These are phyloP conservation scores for Mycosarcoma mackinlayi DNA, from an alignment of 1,284 basidiomycete genomes.

Conservation along the genomic window DNA sequence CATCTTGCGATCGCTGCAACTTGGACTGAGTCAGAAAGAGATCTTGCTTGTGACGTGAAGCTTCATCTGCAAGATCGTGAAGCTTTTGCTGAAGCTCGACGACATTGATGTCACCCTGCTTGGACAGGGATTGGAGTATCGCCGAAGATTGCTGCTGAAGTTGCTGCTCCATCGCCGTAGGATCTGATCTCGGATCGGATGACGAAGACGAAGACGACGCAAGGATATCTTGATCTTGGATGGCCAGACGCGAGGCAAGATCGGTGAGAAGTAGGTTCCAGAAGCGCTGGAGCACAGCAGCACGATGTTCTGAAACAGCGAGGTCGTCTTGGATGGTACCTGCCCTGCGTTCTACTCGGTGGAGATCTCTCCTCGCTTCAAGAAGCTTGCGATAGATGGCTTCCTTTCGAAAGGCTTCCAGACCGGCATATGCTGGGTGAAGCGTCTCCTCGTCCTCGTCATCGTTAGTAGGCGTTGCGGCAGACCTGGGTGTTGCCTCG, in stretches of 20 bases:
- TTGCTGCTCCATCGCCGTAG: conserved; percentile 24
- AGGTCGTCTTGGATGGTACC: conserved; percentile 30
- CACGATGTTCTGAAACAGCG: conserved; percentile 35
- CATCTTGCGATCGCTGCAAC: conserved; percentile 39
- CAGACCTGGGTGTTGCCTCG: conserved; percentile 14
- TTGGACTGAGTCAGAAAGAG: conserved; percentile 50
- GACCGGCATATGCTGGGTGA: conserved; percentile 31
- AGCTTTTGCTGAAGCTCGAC: conserved; percentile 38
- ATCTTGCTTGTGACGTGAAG: conserved; percentile 46
- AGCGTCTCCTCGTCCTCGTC: conserved; percentile 37
- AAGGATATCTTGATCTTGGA: conserved; percentile 40
- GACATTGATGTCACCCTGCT: conserved; percentile 41
- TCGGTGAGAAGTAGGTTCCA: conserved; percentile 49
- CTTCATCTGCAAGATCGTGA: conserved; percentile 46
- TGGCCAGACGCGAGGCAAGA: conserved; percentile 28
- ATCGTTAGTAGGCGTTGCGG: conserved; percentile 28
- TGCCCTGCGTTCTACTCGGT: conserved; percentile 36
- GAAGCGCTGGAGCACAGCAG: conserved; percentile 49
- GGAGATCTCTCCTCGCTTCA: conserved; percentile 52
- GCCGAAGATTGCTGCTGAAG: conserved; percentile 34
- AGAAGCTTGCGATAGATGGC: conserved; percentile 63
- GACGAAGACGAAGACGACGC: conserved; percentile 19
- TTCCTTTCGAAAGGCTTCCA: conserved; percentile 61
- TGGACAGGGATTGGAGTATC: conserved; percentile 39
- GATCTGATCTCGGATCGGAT: conserved; percentile 16